Base-by-base conservation (phyloP, 208 protist species). In the Trypanosoma theileri region DNA sequence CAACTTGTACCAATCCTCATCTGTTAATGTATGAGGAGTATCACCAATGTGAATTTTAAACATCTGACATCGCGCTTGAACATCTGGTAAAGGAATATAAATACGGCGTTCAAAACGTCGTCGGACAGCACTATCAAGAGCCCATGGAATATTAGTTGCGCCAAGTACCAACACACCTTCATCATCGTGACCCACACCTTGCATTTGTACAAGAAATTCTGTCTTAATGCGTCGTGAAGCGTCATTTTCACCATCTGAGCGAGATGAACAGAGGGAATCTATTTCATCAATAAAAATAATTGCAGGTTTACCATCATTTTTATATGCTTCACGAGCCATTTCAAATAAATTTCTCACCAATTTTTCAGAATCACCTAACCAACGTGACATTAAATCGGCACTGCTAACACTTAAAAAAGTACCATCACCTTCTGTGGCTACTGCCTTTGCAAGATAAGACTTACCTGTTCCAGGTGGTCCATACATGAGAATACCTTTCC, bases 121-220 rank as follows among this genome's bases (percentile, higher is more conserved):
- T 14, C 91, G 86, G 14, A 95, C 90, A 40, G 95, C 95, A 51
- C 82, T 93, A 76, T 98, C 95, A 19, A 98, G 88, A 10, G 71
- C 73, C 86, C 90, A 96, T 17, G 95, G 95, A 61, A 93, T 92
- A 74, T 98, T 98, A 26, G 91, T 97, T 4, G 95, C 95, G 14
- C 88, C 95, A 0, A 98, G 77, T 66, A 98, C 91, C 12, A 98
- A 80, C 50, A 98, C 88, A 11, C 88, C 84, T 55, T 97, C 89
- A 46, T 93, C 86, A 17, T 91, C 82, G 69, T 91, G 65, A 44
- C 90, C 88, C 6, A 93, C 94, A 50, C 92, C 93, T 48, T 97
- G 88, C 88, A 97, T 92, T 80, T 99, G 98, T 11, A 99, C 98
- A 3, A 99, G 84, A 69, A 99, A 99, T 85, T 99, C 99, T 17